Evolutionary conservation across 2,329 filamentous ascomycete genomes (phyloP), one percentile per base, ranked within the genome.

Genomic region (Neonectria hederae): DNA sequence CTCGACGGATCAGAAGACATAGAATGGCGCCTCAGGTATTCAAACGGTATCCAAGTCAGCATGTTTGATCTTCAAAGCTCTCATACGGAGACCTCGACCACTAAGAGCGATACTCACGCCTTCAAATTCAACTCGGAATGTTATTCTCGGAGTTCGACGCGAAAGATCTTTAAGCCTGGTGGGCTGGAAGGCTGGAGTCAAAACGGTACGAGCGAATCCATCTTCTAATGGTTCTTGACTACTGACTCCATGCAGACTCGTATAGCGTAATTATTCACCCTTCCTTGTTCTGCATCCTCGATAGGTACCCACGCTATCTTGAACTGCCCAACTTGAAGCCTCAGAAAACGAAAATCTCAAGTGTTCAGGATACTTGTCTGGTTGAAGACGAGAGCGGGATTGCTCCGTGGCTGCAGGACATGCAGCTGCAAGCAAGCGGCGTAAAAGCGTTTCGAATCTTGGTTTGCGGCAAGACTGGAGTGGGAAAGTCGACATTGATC

Each of bases 401-500:
- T 0, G 68, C 71, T 0, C 71, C 71, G 21, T 73, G 71, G 71
- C 67, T 73, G 6, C 57, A 45, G 4, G 71, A 64, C 6, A 69
- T 74, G 59, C 65, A 73, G 1, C 52, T 73, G 1, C 56, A 71
- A 49, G 71, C 68, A 11, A 73, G 71, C 35, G 69, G 69, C 1
- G 71, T 73, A 2, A 73, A 71, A 21, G 71, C 71, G 7, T 73
- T 73, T 11, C 63, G 71, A 48, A 73, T 73, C 1, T 19, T 73
- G 1, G 71, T 73, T 0, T 73, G 71, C 1, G 71, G 71, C 2
- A 73, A 73, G 28, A 73, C 71, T 3, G 71, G 71, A 0, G 71
- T 73, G 0, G 71, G 71, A 0, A 73, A 73, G 3, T 73, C 71
- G n/a, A 73, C 71, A 0, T 24, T 73, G n/a, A 73, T 73, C 45